Evolutionary conservation across 768 basidiomycete species (phyloP), one percentile per base, ranked within the genome.

Genomic region (Pisolithus albus): DNA sequence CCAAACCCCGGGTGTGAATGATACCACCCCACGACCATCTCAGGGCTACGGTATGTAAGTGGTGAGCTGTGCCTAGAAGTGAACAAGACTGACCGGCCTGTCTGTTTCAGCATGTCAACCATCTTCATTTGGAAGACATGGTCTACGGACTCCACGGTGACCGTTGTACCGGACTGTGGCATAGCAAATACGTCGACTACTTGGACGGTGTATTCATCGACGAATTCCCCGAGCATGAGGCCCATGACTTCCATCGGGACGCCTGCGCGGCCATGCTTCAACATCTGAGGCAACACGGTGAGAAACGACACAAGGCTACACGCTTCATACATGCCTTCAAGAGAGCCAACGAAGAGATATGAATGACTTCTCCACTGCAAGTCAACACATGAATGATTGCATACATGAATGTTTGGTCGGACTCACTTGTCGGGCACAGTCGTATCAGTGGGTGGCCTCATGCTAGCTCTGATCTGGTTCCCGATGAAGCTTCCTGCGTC

Each of bases 161-260:
- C 95, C 0, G 92, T 94, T 16, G 95, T 98, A 55, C 95, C 95
- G 15, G 91, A 92, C 61, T 97, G 95, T 43, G 95, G 95, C 95
- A 98, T 97, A 42, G 95, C 95, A 61, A 97, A 98, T 55, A 97
- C 95, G 65, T 98, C 95, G 67, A 94, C 86, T 40, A 92, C 88
- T 69, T 92, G 86, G 43, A 95, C 84, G 4, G 87, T 88, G 75
- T 95, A 95, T 65, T 98, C 96, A 74, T 99, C 96, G 44, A 98
- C 91, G 59, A 98, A 98, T 67, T 96, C 93, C 13, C 95, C 94
- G 21, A 98, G 78, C 91, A 97, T 94, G 37, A 93, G 81, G 55
- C 91, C 90, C 95, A 99, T 98, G 58, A 98, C 95, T 72, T 99
- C 96, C 89, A 98, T 93, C 8, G 96, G 96, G 24, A 99, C 96